A percentile compares a stretch with the other conserved stretches of the same genome.
phyloP scores from a whole-genome alignment of 2,329 filamentous ascomycete species.

The Diaporthe humulicola region DNA sequence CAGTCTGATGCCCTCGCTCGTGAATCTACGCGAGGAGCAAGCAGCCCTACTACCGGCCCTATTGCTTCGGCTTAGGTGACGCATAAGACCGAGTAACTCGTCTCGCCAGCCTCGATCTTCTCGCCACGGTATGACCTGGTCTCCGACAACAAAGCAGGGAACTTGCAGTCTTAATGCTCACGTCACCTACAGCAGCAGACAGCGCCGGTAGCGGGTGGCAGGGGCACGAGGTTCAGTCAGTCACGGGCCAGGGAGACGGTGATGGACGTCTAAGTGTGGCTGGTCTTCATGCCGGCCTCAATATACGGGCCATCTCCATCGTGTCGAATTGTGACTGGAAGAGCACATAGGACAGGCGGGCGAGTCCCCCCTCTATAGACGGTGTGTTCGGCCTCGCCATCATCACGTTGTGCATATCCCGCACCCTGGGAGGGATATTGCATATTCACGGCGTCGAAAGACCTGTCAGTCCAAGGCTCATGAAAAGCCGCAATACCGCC shows the following conservation, averaged over 20 bases:
- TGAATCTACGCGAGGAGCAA: not conserved
- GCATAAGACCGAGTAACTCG: not conserved
- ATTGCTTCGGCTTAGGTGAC: not conserved
- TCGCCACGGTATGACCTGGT: not conserved
- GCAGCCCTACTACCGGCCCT: not conserved
- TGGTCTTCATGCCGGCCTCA: not conserved
- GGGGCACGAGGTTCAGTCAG: not conserved
- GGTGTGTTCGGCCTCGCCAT: constrained; percentile 43
- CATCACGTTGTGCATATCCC: constrained; percentile 69
- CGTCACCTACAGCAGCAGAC: not conserved
- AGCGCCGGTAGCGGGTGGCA: not conserved
- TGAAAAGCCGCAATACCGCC: constrained; percentile 73
- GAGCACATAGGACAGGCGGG: too few relatives aligned
- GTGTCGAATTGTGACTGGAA: not conserved
- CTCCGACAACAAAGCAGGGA: not conserved
- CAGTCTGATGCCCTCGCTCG: not conserved
- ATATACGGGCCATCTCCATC: not conserved
- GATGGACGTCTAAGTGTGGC: not conserved
- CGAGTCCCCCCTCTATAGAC: too few relatives aligned
- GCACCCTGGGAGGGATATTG: constrained; percentile 80
- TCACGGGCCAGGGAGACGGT: not conserved
- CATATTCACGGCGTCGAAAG: constrained; percentile 81
- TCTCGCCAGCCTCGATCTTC: not conserved
- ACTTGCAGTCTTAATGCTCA: not conserved
- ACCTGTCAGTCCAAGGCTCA: constrained; percentile 80